Evolutionary conservation across 2,329 filamentous ascomycete genomes (phyloP).

Genomic region (Trichoderma arundinaceum): DNA sequence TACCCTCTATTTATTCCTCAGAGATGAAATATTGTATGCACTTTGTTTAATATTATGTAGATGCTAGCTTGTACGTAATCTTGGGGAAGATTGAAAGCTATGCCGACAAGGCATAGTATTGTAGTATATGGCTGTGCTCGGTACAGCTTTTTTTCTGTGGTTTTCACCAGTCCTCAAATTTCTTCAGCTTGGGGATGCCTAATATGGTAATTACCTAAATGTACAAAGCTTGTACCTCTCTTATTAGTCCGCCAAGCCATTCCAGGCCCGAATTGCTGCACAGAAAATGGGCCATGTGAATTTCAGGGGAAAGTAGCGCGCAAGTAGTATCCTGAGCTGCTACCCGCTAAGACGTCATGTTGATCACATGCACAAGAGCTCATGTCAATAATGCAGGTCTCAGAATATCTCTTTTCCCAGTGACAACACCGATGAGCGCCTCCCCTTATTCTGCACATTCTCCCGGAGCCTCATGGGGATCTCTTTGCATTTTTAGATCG

Average conservation of each 20-base stretch:
- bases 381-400: slow-evolving; percentile 11
- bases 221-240: neutral
- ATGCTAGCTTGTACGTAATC: neutral
- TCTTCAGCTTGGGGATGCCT: neutral
- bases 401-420: neutral
- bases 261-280: neutral
- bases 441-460: neutral
- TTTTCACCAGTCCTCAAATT: neutral
- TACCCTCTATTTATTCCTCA: neutral
- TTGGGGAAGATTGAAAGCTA: neutral
- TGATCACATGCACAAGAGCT: slow-evolving; percentile 29
- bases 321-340: neutral
- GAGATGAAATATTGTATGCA: neutral
- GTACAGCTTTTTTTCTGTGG: neutral
- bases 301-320: slow-evolving; percentile 5
- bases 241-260: neutral
- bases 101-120: neutral
- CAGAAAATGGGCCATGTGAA: neutral
- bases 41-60: neutral
- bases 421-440: neutral
- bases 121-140: too few species aligned
- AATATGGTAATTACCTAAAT: slow-evolving; percentile 7
- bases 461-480: neutral
- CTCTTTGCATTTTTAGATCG: neutral
- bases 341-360: slow-evolving; percentile 27